Evolutionary conservation across 352 stramenopile species (phyloP), one percentile per base, ranked within the genome.

Genomic region (Peronospora farinosa): DNA sequence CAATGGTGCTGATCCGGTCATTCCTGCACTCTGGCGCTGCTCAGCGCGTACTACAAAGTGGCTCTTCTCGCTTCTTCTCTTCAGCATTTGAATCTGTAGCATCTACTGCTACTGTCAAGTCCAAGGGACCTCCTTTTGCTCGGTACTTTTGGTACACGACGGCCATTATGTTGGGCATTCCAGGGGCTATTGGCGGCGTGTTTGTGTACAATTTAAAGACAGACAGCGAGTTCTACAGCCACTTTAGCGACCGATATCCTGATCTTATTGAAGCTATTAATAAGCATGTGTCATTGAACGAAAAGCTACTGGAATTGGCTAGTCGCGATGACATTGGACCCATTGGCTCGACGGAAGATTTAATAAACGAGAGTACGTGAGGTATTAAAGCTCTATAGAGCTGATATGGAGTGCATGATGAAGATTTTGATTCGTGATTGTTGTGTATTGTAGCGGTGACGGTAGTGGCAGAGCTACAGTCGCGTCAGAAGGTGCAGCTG

Each of bases 131-230:
- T 21, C 72, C 76, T 23, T 84, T 85, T 53, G 81, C 84, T 47
- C 77, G 72, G 35, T 86, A 80, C 54, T 84, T 92, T 35, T 65
- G 74, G 56, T 78, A 83, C 62, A 86, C 78, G 49, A 92, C 79
- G 12, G 77, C 61, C 32, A 65, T 92, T 53, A 87, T 89, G 73
- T 60, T 92, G n/a, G 82, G 82, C 54, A 67, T 92, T 41, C 82
- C 82, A 0, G 57, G 72, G 10, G 72, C 49, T 16, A 62, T 87
- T 12, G 77, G 72, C 27, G 78, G 56, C 17, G 67, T 74, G 40
- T 92, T 92, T 40, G 77, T 92, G 54, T 82, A 92, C 70, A 92
- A 92, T 55, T 61, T 92, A 33, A 72, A 84, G 64, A 72, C 67
- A 8, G 82, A 92, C 60, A 74, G 88, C 53, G 74, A 84, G 47